These are phyloP conservation scores for Fomitopsis pulvina DNA, from an alignment of 768 basidiomycete species.

Conservation along the genomic window DNA sequence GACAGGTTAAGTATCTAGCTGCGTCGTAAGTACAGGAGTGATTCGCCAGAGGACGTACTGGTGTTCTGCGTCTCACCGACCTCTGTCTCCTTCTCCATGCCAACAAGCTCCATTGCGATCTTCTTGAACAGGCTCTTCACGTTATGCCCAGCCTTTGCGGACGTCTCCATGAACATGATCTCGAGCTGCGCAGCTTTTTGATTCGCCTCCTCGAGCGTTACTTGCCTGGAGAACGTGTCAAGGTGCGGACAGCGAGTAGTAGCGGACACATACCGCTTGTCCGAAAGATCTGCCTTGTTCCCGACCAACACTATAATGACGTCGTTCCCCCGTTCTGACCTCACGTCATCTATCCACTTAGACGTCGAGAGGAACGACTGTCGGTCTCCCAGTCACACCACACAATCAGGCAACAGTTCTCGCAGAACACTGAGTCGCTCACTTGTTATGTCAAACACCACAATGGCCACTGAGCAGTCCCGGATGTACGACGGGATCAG, in stretches of 20 bases:
- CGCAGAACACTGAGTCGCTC: constrained; percentile 25
- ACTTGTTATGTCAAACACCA: constrained; percentile 99
- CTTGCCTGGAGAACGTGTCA: constrained; percentile 60
- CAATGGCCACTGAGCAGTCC: constrained; percentile 97
- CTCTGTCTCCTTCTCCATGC: constrained; percentile 82
- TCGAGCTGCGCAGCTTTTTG: constrained; percentile 83
- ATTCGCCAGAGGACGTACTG: constrained; percentile 29
- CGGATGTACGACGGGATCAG: constrained; percentile 98
- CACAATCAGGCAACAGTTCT: neutral
- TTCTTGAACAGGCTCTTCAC: constrained; percentile 99
- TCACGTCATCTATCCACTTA: constrained; percentile 99
- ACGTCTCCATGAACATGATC: constrained; percentile 99
- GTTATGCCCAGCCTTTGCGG: constrained; percentile 98
- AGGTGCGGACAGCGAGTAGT: neutral
- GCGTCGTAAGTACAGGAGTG: too few species aligned
- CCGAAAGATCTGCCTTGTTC: constrained; percentile 98
- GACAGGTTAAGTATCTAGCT: constrained; percentile 2
- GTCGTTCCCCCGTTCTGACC: constrained; percentile 94
- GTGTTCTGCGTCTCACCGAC: constrained; percentile 38
- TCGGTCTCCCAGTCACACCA: constrained; percentile 69
- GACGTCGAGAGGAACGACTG: constrained; percentile 97
- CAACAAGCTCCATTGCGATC: constrained; percentile 96
- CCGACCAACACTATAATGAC: constrained; percentile 98
- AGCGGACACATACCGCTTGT: constrained; percentile 73
- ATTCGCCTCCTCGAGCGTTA: constrained; percentile 97